Conservation (phyloP, 495 filamentous ascomycete genomes). For the Aspergillus funiculosus region DNA sequence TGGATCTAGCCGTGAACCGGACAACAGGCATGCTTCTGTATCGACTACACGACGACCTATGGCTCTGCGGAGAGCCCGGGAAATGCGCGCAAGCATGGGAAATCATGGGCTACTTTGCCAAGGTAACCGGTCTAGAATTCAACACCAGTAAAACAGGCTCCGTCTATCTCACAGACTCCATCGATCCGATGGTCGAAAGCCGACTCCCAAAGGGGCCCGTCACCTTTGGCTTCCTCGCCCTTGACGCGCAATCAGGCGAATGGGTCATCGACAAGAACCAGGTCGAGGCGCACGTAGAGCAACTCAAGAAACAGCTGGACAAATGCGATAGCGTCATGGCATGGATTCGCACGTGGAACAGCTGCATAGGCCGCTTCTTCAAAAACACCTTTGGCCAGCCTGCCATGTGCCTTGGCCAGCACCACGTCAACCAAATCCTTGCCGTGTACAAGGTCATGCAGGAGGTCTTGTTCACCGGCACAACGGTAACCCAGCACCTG, state of each 20-base stretch:
- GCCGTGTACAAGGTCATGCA: constrained; percentile 50
- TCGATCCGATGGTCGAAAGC: not conserved
- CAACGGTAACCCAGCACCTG: constrained; percentile 47
- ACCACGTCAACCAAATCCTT: constrained; percentile 53
- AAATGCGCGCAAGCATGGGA: constrained; percentile 49
- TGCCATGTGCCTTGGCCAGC: constrained; percentile 51
- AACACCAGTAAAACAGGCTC: constrained; percentile 51
- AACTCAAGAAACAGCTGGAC: constrained; percentile 49
- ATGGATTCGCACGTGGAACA: constrained; percentile 59
- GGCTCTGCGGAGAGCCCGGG: constrained; percentile 49
- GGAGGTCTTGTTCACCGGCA: constrained; percentile 34
- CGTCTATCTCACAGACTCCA: constrained; percentile 30
- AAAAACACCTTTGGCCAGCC: constrained; percentile 53
- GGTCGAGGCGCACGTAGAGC: constrained; percentile 49
- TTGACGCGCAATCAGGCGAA: constrained; percentile 13
- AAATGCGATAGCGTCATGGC: constrained; percentile 43
- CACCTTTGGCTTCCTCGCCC: constrained; percentile 25
- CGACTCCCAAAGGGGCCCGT: constrained; percentile 20
- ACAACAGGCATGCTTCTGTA: constrained; percentile 45
- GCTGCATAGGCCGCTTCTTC: constrained; percentile 54
- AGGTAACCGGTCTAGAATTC: constrained; percentile 46
- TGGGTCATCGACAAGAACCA: constrained; percentile 47
- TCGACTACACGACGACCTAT: constrained; percentile 56
- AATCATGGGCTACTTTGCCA: constrained; percentile 42
- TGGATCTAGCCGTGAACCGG: constrained; percentile 55